Base-by-base conservation (phyloP, 805 yeast species). In the Clavispora phyllophila region DNA sequence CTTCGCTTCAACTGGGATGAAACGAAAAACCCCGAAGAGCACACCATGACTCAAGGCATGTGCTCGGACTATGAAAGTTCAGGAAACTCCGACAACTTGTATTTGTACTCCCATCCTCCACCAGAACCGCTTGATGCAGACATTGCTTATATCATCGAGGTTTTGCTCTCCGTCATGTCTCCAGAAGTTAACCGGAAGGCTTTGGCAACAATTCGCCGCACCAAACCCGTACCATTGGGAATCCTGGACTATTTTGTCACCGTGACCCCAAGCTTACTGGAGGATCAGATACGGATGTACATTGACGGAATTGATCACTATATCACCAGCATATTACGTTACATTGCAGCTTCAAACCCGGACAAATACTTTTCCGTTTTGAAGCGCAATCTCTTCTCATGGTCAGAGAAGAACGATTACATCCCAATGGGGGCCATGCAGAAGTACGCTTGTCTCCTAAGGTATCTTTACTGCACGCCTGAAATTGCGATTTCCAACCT, bases 301-400 rank as follows among this genome's bases (percentile, higher is more conserved):
- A 42, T 61, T 23, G 49, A 49, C 10, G 66, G 63, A 25, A 65
- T 70, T 33, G 74, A 70, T 50, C 40, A 43, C n/a, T 53, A 61
- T 41, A 48, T 63, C 14, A 65, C 61, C 45, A 43, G 58, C 12
- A 54, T 64, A 17, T 49, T 67, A 33, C 56, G 66, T 36, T 69
- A 57, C 41, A 45, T 70, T 10, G 68, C 73, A 0, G 57, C 66
- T 1, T 57, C 74, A 3, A 66, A 66, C 46, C 67, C 74, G 0
- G 39, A 37, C 2, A 60, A 59, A 4, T 69, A 65, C 45, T 61
- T 54, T 41, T 44, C 47, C 22, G 68, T 56, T 41, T 36, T 66
- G 9, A 42, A 51, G 24, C 36, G 45, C 1, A 61, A 59, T 26
- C 37, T 69, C 5, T 61, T 66, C 41, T 42, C 41, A 8, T 61